Evolutionary conservation across 441 rosid species (phyloP).

Genomic region (Gossypium schwendimanii): DNA sequence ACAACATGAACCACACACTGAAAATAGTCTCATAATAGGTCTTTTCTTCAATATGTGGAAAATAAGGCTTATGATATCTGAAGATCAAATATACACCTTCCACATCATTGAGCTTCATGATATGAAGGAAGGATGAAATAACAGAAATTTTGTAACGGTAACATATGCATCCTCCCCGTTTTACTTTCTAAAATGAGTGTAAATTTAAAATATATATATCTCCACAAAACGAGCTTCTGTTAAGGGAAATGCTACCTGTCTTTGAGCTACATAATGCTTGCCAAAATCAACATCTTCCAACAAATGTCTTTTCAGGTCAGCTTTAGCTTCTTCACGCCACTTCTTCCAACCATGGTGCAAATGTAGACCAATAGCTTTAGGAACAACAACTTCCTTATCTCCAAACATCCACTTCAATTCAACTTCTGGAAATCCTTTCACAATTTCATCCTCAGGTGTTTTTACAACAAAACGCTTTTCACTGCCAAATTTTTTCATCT

Average conservation of each 20-base stretch:
- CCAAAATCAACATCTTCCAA: constrained; percentile 78
- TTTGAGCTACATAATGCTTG: constrained; percentile 58
- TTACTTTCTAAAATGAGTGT: not conserved
- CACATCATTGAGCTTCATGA: not conserved
- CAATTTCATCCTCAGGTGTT: constrained; percentile 62
- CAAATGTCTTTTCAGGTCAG: constrained; percentile 61
- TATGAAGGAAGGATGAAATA: not conserved
- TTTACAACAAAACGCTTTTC: constrained; percentile 61
- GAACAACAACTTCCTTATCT: constrained; percentile 76
- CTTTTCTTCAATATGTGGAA: not conserved
- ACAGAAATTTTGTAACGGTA: not conserved
- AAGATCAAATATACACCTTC: not conserved
- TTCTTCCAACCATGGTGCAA: constrained; percentile 90
- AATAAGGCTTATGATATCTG: not conserved
- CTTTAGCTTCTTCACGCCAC: constrained; percentile 89
- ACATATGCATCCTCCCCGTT: constrained; percentile 3
- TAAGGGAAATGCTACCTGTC: constrained; percentile 47
- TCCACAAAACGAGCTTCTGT: not conserved
- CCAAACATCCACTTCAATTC: constrained; percentile 95
- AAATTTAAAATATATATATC: not conserved
- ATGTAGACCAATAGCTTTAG: constrained; percentile 66
- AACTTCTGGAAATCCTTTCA: constrained; percentile 84
- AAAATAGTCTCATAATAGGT: not conserved
- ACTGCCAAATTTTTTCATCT: constrained; percentile 63
- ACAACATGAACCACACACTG: not conserved